Evolutionary conservation across 495 filamentous ascomycete species (phyloP), one percentile per base, ranked within the genome.

Genomic region (Xylaria telfairii): DNA sequence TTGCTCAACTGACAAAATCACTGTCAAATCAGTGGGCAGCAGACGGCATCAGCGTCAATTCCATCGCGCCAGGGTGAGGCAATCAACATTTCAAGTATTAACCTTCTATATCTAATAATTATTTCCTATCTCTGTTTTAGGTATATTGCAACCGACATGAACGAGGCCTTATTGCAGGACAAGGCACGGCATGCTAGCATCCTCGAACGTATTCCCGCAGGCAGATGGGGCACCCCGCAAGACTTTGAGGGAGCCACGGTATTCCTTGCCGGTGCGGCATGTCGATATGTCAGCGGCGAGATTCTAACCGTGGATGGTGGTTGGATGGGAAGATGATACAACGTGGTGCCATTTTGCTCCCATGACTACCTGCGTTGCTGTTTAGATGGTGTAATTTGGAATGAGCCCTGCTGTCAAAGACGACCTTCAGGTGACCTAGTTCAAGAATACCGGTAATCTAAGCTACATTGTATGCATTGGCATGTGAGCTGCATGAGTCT

Each of bases 201-300:
- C 65, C 82, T 92, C 80, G 91, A 88, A 21, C 80, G 92, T 51
- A 94, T 94, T 41, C 92, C 92, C 1, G 89, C 88, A 7, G 91
- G 88, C 5, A 79, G 90, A 72, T 94, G 92, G 92, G 92, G 92
- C 0, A 83, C 70, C 19, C 90, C 92, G 7, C 90, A 93, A 69
- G 92, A 94, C 78, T 93, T 94, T 72, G 91, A 92, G 83, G 92
- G 92, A 0, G 84, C 83, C 10, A 87, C 91, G 9, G 87, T 94
- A 24, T 93, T 87, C 76, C 77, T 94, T 76, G 90, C 90, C 28
- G 87, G 88, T 74, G 78, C 75, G 72, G 90, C 86, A 49, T 90
- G 89, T 75, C 81, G 77, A 51, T 94, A 93, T 82, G 89, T 94
- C 2, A 88, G 82, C 66, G 92, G 92, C 4, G 90, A 93, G 75